These are phyloP conservation scores for Ambrosia trifida DNA, from an alignment of 129 eudicot species.

Conservation along the genomic window DNA sequence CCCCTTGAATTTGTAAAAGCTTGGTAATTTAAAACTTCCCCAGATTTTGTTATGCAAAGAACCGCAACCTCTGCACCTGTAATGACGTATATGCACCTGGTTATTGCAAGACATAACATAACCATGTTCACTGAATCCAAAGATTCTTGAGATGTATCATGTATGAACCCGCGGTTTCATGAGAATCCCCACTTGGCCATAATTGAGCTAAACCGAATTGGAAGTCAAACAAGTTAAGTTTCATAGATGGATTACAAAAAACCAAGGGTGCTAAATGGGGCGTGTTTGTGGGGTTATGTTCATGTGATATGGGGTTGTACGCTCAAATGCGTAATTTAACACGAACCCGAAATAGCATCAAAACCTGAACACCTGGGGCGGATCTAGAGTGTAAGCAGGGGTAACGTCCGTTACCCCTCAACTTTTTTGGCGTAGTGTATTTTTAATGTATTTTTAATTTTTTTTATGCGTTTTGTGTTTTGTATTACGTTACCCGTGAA, in stretches of 20 bases:
- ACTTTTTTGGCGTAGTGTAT: no score
- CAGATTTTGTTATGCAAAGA: slow-evolving; percentile 96
- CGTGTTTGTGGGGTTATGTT: background rate
- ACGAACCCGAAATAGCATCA: background rate
- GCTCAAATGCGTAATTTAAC: background rate
- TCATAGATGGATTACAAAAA: background rate
- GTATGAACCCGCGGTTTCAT: background rate
- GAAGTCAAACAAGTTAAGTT: background rate
- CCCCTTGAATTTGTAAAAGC: slow-evolving; percentile 91
- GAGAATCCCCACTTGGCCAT: background rate
- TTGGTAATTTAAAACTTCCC: slow-evolving; percentile 88
- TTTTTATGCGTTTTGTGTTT: no score
- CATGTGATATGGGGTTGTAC: no score
- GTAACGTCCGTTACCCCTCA: no score
- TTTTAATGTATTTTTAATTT: no score
- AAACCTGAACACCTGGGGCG: background rate
- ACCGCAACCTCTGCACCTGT: slow-evolving; percentile 99
- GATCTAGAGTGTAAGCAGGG: no score
- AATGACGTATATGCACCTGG: slow-evolving; percentile 5
- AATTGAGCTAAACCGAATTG: background rate
- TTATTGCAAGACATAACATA: background rate
- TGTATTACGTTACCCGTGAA: no score
- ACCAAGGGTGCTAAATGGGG: background rate
- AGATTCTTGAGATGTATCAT: background rate
- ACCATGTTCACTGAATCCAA: background rate